These are phyloP conservation scores for Neocatenulostroma microsporum DNA, from an alignment of 2,329 filamentous ascomycete species.

Conservation along the genomic window DNA sequence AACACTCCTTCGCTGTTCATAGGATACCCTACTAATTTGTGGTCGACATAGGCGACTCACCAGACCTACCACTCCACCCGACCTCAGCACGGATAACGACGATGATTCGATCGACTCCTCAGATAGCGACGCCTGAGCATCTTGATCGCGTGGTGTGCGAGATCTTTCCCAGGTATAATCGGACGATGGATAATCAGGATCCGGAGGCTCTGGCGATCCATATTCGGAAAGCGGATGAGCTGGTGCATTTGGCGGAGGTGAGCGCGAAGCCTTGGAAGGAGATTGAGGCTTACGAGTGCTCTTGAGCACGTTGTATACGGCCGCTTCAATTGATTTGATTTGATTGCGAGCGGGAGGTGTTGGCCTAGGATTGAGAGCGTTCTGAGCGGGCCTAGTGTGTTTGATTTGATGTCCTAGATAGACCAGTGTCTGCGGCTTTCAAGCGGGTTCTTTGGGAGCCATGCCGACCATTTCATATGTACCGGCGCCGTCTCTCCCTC, in stretches of 20 bases:
- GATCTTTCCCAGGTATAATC: slow-evolving; percentile 12
- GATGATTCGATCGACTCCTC: slow-evolving; percentile 19
- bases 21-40: slow-evolving; percentile 1
- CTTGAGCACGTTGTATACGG: slow-evolving; percentile 5
- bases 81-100: slow-evolving; percentile 23
- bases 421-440: no score
- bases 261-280: slow-evolving; percentile 26
- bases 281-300: slow-evolving; percentile 31
- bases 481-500: slow-evolving; percentile 39
- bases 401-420: no score
- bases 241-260: slow-evolving; percentile 25
- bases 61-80: slow-evolving; percentile 23
- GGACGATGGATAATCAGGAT: slow-evolving; percentile 3
- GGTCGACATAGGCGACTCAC: slow-evolving; percentile 18
- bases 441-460: slow-evolving; percentile 26
- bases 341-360: no score
- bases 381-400: no score
- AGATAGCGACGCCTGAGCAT: slow-evolving; percentile 15
- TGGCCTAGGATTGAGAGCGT: no score
- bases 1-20: background rate
- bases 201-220: slow-evolving; percentile 8
- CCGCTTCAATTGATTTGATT: no score
- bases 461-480: slow-evolving; percentile 44
- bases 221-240: slow-evolving; percentile 27
- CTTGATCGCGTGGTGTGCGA: slow-evolving; percentile 19